Evolutionary conservation across 805 yeast genomes (phyloP), one percentile per base, ranked within the genome.

Genomic region (Lipomyces yamanashiensis): DNA sequence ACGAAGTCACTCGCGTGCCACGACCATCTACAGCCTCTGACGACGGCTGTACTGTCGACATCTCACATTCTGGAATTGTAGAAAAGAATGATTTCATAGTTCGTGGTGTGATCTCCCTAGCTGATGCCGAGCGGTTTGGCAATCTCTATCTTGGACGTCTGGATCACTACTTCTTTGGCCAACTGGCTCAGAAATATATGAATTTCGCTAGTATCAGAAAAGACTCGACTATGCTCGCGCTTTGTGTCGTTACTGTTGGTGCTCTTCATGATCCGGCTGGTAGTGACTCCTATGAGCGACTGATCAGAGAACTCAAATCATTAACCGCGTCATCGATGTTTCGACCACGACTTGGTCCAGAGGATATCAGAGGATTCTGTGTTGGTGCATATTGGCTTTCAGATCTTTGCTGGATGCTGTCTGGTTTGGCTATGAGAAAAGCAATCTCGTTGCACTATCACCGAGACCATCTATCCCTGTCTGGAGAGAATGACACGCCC

Each of bases 361-460:
- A 63, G 15, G 67, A 63, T 15, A 17, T 63, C 5, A 39, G 54
- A n/a, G 56, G 67, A 10, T n/a, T 63, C 45, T 60, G 63, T 41
- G 36, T 63, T n/a, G 64, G 63, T 4, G 54, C 55, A 8, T 63
- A 63, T 50, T 63, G 67, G 67, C 54, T 63, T 4, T 40, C 67
- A 2, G 67, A 63, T 49, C 19, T 63, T 57, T 43, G 64, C 13
- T 63, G 67, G 67, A 55, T 58, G 63, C 21, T 63, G 41, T 50
- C 58, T 8, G 63, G 57, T n/a, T 36, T 63, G 28, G 67, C 54
- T 2, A 19, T 41, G 34, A 45, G 63, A 13, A 63, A 63, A 37
- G 63, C 63, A 1, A 44, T 55, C 1, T 52, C 67, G 43, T 7
- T 63, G 52, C 55, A 63, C n/a, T 63, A 59, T 28, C 63, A 59